Evolutionary conservation across 257 asterid species (phyloP), one percentile per base, ranked within the genome.

Genomic region (Petunia axillaris): DNA sequence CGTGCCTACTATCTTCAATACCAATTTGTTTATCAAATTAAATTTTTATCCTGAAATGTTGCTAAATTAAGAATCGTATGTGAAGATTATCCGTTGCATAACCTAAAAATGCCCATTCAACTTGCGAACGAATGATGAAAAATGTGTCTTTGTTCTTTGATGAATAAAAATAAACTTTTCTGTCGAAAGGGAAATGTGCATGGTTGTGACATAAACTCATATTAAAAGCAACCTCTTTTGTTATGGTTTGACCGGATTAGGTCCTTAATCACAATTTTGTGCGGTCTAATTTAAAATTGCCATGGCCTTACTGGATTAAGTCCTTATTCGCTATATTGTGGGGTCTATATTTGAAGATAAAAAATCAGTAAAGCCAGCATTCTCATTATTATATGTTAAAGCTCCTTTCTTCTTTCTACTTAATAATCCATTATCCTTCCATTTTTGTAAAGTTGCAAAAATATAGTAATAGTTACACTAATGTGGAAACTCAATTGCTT

Each of bases 31-130:
- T 25, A 25, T 25, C 25, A 25, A 25, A 25, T 25, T 25, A 25
- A 25, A 25, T 25, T 25, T n/a, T 46, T 36, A 41, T 68, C 66
- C 48, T 8, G 59, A 1, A 43, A 8, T 10, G 73, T 57, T 10
- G 48, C n/a, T 37, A 71, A 13, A 64, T 60, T 82, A 62, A 67
- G 4, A n/a, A 13, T 37, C 41, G 7, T 6, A 58, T 55, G 76
- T 71, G 84, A 79, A 83, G 85, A 86, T 84, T 86, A 80, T 84
- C 87, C 88, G 57, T 80, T 80, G 87, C 85, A 83, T 74, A 79
- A 54, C 25, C 25, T 50, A 40, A 60, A 48, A 75, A 81, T 39
- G 79, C 41, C 35, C 40, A 8, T 46, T 38, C 50, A 44, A 83
- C 64, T 85, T 82, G 81, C 71, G 83, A 90, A 79, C 76, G 54